Evolutionary conservation across 495 filamentous ascomycete species (phyloP).

Genomic region (Aspergillus conjunctus): DNA sequence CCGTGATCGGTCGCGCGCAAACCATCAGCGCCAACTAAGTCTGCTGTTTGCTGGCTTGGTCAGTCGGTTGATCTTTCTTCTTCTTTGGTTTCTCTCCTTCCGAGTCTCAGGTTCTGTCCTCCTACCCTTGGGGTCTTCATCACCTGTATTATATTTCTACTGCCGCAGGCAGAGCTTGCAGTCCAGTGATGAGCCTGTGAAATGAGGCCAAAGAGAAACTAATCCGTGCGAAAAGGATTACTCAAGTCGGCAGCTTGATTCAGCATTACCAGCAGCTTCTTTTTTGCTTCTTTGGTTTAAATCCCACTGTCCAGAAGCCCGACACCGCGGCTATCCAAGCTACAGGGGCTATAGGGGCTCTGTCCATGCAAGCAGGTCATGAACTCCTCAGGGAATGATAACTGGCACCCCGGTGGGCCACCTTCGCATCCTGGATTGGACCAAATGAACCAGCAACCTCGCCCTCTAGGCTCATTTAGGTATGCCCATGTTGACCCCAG

Average conservation of each 20-base stretch:
- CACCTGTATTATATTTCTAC: constrained; percentile 9
- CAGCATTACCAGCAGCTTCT: constrained; percentile 13
- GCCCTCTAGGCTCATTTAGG: constrained; percentile 49
- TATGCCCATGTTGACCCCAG: constrained; percentile 26
- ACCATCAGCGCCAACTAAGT: constrained; percentile 30
- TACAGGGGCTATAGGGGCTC: constrained; percentile 3
- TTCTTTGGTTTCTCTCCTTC: background rate
- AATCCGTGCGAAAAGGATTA: constrained; percentile 29
- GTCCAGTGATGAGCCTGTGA: constrained; percentile 34
- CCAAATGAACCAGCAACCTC: constrained; percentile 49
- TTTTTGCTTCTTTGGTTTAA: background rate
- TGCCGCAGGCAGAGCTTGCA: constrained; percentile 21
- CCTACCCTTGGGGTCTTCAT: background rate
- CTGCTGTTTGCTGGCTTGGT: constrained; percentile 23
- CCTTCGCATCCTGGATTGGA: constrained; percentile 51
- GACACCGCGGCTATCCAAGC: background rate
- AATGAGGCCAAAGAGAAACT: constrained; percentile 31
- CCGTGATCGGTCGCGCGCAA: constrained; percentile 53
- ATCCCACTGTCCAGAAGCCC: background rate
- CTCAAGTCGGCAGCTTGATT: constrained; percentile 22
- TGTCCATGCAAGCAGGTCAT: constrained; percentile 38
- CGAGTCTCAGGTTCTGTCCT: background rate
- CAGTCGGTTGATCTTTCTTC: constrained; percentile 13
- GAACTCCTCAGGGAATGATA: constrained; percentile 51
- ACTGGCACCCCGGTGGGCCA: constrained; percentile 50